A percentile compares a stretch with the other conserved stretches of the same genome.
Evolutionary conservation across 305 asterid species (phyloP).

Genomic region (Plantago rigida): DNA sequence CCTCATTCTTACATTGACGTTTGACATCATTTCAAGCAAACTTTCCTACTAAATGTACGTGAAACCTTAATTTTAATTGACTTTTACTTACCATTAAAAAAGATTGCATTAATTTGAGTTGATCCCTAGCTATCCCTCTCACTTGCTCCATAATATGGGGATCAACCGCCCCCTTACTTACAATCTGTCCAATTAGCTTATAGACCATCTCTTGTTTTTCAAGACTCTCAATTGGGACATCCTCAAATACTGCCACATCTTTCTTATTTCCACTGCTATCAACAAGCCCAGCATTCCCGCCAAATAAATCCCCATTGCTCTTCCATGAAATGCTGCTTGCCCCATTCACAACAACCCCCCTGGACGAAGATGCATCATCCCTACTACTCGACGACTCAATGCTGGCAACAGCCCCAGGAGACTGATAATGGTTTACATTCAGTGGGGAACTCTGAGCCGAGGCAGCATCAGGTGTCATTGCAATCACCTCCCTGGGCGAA

Average conservation of each 20-base stretch:
- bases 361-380: conserved; percentile 36
- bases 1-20: conserved; percentile 21
- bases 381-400: conserved; percentile 38
- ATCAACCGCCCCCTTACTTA: conserved; percentile 54
- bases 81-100: conserved; percentile 61
- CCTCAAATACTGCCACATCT: conserved; percentile 47
- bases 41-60: conserved; percentile 11
- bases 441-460: conserved; percentile 59
- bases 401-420: conserved; percentile 38
- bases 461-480: conserved; percentile 36
- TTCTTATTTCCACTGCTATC: conserved; percentile 43
- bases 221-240: conserved; percentile 65
- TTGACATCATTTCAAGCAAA: conserved; percentile 17
- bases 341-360: conserved; percentile 35
- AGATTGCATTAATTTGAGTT: conserved; percentile 60
- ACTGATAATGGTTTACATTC: conserved; percentile 43
- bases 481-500: conserved; percentile 46
- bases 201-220: conserved; percentile 75
- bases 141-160: conserved; percentile 66
- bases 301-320: conserved; percentile 55
- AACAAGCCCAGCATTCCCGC: conserved; percentile 34
- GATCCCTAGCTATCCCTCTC: conserved; percentile 62
- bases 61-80: conserved; percentile 5
- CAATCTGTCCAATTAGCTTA: conserved; percentile 56
- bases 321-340: conserved; percentile 51